phyloP scores from a whole-genome alignment of 208 protist species.

The Crithidia mellificae region DNA sequence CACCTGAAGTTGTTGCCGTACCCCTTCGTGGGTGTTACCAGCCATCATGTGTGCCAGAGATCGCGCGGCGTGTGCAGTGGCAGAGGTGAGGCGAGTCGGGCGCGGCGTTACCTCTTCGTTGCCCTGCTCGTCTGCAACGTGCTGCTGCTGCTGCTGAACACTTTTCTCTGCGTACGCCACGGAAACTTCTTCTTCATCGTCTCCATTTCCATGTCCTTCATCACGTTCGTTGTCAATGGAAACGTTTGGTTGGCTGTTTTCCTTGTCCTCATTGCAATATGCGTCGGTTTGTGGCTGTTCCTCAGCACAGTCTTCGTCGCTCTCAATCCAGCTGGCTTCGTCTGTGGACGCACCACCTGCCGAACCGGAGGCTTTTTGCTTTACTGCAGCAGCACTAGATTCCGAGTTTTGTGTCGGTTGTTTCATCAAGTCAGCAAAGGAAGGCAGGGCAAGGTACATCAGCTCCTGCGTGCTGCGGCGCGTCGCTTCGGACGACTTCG shows the following conservation, averaged over 20 bases:
- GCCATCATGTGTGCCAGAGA: slow-evolving; percentile 24
- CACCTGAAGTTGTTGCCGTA: slow-evolving; percentile 43
- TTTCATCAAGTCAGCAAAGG: slow-evolving; percentile 13
- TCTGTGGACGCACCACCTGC: not conserved
- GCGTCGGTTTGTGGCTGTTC: not conserved
- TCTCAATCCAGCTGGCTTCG: not conserved
- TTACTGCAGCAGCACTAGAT: not conserved
- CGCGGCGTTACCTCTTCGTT: not conserved
- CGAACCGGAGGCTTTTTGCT: not conserved
- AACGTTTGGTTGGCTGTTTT: too few relatives aligned
- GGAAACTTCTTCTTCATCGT: too few relatives aligned
- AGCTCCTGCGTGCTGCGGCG: slow-evolving; percentile 15
- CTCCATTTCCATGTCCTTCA: too few relatives aligned
- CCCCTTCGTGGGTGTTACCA: slow-evolving; percentile 47
- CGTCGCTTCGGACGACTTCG: not conserved
- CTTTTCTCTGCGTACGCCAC: too few relatives aligned
- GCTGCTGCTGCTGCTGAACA: too few relatives aligned
- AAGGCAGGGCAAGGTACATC: slow-evolving; percentile 15
- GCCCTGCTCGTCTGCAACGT: not conserved
- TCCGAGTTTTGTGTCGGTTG: not conserved
- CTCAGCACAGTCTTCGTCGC: slow-evolving; percentile 5
- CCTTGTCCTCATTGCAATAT: not conserved
- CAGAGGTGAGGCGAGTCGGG: not conserved
- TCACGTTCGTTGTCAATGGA: too few relatives aligned
- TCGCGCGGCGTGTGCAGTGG: not conserved